These are phyloP conservation scores for Rhizoclosmatium globosum DNA, from an alignment of 192 early-diverging fungal genomes.

Conservation along the genomic window DNA sequence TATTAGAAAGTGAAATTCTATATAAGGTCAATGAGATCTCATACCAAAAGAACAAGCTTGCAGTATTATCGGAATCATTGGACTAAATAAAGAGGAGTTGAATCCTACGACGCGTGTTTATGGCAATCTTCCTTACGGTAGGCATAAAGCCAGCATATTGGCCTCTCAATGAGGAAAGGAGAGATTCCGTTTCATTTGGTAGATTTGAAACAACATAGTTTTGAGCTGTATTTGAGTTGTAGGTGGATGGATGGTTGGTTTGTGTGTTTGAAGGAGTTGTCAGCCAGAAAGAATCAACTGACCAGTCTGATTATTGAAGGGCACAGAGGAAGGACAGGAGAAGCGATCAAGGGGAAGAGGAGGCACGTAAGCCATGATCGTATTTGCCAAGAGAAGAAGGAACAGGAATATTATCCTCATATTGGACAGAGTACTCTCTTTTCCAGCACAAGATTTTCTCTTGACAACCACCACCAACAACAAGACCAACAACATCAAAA, in stretches of 20 bases:
- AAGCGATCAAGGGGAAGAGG: background rate
- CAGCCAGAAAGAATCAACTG: background rate
- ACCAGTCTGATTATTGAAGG: background rate
- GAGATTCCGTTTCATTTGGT: conserved; percentile 8
- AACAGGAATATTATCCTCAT: no score
- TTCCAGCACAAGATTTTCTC: no score
- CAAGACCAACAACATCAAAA: background rate
- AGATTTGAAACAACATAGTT: background rate
- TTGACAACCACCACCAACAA: background rate
- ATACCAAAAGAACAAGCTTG: conserved; percentile 22
- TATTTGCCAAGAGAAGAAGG: no score
- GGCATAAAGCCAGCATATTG: conserved; percentile 33
- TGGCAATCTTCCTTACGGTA: background rate
- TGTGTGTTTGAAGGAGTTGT: no score
- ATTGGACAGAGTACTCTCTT: no score
- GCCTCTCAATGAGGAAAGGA: background rate
- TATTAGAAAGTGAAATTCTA: no score
- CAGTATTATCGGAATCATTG: background rate
- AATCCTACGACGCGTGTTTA: no score
- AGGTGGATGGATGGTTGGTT: no score
- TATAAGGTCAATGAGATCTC: background rate
- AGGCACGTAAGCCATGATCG: no score
- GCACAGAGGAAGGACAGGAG: background rate
- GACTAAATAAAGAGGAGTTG: no score
- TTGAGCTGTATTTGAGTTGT: background rate